phyloP scores from a whole-genome alignment of 768 basidiomycete species.

The Gyrodon lividus region DNA sequence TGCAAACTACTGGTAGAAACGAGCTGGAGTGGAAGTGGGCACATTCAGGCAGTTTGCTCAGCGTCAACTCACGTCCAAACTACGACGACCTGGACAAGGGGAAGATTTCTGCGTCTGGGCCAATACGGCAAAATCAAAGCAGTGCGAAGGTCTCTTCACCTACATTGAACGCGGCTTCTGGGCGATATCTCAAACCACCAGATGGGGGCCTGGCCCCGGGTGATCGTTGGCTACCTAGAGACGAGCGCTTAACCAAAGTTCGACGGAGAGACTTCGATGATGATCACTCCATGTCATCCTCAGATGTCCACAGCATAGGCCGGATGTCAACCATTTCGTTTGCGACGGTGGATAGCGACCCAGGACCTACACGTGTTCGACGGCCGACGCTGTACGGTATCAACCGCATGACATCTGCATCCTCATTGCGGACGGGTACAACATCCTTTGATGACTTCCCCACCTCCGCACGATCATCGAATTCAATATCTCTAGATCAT shows the following conservation, averaged over 20 bases:
- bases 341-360: constrained; percentile 83
- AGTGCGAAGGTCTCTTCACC: constrained; percentile 41
- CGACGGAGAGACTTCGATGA: constrained; percentile 84
- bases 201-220: constrained; percentile 35
- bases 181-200: constrained; percentile 45
- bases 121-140: constrained; percentile 58
- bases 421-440: constrained; percentile 55
- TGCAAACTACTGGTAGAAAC: constrained; percentile 46
- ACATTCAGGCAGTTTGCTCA: constrained; percentile 42
- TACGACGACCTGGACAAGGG: constrained; percentile 37
- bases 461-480: constrained; percentile 72
- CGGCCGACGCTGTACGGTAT: constrained; percentile 63
- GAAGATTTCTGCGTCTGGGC: constrained; percentile 58
- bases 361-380: constrained; percentile 69
- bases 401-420: constrained; percentile 74
- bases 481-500: constrained; percentile 74
- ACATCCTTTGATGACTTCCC: constrained; percentile 75
- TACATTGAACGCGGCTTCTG: constrained; percentile 62
- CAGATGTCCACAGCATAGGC: constrained; percentile 74
- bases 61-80: constrained; percentile 34
- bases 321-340: constrained; percentile 79
- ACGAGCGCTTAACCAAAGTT: constrained; percentile 71
- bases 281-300: constrained; percentile 89
- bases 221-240: constrained; percentile 49
- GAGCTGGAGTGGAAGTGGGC: constrained; percentile 64